Percentiles rank a stretch among this genome's conserved stretches.
Conservation (phyloP, 2,329 filamentous ascomycete species). For the Colletotrichum paranaense region DNA sequence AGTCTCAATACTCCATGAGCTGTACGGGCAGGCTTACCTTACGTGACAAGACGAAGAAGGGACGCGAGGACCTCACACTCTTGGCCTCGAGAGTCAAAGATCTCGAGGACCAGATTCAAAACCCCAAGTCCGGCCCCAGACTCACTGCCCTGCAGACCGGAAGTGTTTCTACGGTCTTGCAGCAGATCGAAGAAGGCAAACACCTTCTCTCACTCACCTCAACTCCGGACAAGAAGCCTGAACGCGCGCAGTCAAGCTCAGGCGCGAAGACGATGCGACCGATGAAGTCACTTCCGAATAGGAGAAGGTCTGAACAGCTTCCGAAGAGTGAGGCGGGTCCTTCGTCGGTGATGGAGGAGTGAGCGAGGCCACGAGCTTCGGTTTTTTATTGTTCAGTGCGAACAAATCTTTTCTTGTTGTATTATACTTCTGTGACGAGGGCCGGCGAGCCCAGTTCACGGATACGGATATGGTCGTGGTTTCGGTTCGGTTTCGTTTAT, state of each 20-base stretch:
- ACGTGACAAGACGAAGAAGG: neutral
- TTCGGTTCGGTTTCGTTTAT: neutral
- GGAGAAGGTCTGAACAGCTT: neutral
- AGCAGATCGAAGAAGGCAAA: neutral
- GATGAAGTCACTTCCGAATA: neutral
- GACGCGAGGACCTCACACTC: neutral
- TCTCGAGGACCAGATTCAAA: neutral
- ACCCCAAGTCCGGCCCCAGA: neutral
- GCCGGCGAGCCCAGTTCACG: neutral
- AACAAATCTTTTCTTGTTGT: neutral
- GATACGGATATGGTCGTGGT: neutral
- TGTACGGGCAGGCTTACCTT: neutral
- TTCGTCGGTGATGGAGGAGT: neutral
- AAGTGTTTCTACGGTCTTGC: neutral
- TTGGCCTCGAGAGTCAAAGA: neutral
- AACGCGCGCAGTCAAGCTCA: neutral
- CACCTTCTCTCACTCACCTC: neutral
- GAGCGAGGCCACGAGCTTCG: neutral
- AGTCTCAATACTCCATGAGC: neutral
- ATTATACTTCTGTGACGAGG: neutral
- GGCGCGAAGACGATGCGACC: neutral
- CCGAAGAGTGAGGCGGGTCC: neutral
- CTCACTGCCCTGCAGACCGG: neutral
- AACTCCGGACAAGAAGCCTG: neutral
- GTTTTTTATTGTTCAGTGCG: neutral